phyloP scores from a whole-genome alignment of 1,139 yeast genomes.

The Lodderomyces pseudojiufengensis region DNA sequence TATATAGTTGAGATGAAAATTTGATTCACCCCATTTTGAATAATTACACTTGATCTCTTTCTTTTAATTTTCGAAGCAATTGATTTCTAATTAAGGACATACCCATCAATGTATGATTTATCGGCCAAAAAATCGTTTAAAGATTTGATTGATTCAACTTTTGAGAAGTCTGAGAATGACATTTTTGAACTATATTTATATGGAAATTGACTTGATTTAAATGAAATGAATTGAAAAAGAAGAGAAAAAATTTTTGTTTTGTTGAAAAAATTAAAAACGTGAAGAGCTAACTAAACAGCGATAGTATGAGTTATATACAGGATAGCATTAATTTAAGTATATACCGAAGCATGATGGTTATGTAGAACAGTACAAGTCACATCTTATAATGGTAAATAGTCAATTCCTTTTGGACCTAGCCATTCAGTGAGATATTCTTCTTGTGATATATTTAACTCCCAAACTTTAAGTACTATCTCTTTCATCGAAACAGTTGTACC shows the following conservation, averaged over 20 bases:
- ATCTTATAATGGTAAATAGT: slow-evolving; percentile 45
- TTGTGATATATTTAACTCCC: slow-evolving; percentile 35
- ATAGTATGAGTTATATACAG: too few species aligned
- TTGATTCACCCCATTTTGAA: neutral
- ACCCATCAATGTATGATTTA: slow-evolving; percentile 94
- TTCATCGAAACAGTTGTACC: slow-evolving; percentile 44
- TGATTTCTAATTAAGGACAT: slow-evolving; percentile 33
- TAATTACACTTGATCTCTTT: neutral
- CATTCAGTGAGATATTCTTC: slow-evolving; percentile 42
- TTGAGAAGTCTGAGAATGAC: slow-evolving; percentile 80
- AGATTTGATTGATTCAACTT: slow-evolving; percentile 76
- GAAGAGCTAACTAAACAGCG: neutral
- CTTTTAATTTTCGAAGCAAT: neutral
- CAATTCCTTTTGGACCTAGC: slow-evolving; percentile 42
- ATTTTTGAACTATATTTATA: slow-evolving; percentile 24
- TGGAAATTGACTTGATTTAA: neutral
- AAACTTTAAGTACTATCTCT: slow-evolving; percentile 37
- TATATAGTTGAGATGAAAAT: neutral
- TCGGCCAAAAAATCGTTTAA: slow-evolving; percentile 86
- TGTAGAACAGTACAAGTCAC: too few species aligned
- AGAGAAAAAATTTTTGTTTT: neutral
- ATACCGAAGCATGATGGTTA: too few species aligned
- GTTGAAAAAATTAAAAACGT: neutral
- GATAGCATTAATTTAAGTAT: too few species aligned
- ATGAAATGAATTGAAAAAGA: neutral